phyloP scores from a whole-genome alignment of 192 early-diverging fungal species.

The Podila epigama region DNA sequence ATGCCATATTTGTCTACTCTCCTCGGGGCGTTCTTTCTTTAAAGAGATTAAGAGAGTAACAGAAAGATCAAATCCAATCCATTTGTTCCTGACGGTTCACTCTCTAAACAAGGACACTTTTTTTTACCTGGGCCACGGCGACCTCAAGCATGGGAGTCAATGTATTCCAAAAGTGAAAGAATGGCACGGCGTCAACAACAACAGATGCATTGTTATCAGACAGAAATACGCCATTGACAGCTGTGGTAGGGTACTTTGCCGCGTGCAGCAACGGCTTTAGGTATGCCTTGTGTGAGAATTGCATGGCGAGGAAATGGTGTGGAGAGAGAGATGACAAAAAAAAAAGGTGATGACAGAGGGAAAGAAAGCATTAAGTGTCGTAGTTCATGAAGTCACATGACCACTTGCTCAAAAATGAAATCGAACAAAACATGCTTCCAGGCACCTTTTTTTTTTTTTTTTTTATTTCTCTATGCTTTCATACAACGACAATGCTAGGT shows the following conservation, averaged over 20 bases:
- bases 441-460: neutral
- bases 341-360: neutral
- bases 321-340: neutral
- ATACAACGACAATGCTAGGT: neutral
- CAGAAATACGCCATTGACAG: slow-evolving; percentile 85
- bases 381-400: too few species aligned
- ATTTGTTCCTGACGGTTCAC: too few species aligned
- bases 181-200: slow-evolving; percentile 77
- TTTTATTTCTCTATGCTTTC: neutral
- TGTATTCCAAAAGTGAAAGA: slow-evolving; percentile 82
- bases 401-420: neutral
- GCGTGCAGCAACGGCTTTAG: slow-evolving; percentile 81
- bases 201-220: slow-evolving; percentile 39
- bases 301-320: slow-evolving; percentile 16
- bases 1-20: too few species aligned
- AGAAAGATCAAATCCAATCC: too few species aligned
- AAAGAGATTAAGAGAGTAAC: too few species aligned
- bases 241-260: slow-evolving; percentile 77
- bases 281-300: slow-evolving; percentile 69
- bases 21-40: too few species aligned
- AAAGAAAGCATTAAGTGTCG: too few species aligned
- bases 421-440: neutral
- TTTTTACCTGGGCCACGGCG: slow-evolving; percentile 82
- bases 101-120: too few species aligned
- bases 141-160: slow-evolving; percentile 86